A percentile compares a stretch with the other conserved stretches of the same genome.
Conservation (phyloP, 108 stramenopile genomes). For the Fistulifera solaris region DNA sequence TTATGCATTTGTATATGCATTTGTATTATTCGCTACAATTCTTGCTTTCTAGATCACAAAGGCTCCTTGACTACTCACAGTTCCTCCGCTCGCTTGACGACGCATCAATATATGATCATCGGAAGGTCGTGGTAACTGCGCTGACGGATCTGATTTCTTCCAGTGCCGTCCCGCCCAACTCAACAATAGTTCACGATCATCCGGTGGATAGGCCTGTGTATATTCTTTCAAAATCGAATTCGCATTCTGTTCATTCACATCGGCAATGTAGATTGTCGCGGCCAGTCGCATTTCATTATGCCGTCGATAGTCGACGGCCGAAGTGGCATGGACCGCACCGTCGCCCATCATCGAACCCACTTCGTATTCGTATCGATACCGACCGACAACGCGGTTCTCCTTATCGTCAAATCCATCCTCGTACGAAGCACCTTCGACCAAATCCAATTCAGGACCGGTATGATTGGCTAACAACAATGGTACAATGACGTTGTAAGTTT, state of each 20-base stretch:
- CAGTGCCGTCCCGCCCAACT: constrained; percentile 22
- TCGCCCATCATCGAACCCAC: constrained; percentile 45
- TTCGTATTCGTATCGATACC: constrained; percentile 29
- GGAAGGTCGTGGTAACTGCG: constrained; percentile 5
- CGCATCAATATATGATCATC: neutral
- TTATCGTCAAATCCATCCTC: neutral
- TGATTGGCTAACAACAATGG: constrained; percentile 35
- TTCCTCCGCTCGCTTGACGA: too few relatives aligned
- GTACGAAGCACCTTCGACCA: constrained; percentile 8
- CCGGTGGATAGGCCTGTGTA: constrained; percentile 22
- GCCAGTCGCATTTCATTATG: constrained; percentile 33
- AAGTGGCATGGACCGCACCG: constrained; percentile 40
- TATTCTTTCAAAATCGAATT: constrained; percentile 9
- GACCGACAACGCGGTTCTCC: constrained; percentile 13
- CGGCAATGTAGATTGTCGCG: constrained; percentile 50
- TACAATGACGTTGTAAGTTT: constrained; percentile 52
- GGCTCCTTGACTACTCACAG: too few relatives aligned
- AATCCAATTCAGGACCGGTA: constrained; percentile 50
- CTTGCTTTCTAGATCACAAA: too few relatives aligned
- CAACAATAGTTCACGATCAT: constrained; percentile 8
- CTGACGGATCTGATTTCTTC: constrained; percentile 14
- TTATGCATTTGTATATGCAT: too few relatives aligned
- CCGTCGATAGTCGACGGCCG: constrained; percentile 38
- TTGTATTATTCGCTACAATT: too few relatives aligned
- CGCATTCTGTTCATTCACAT: constrained; percentile 30